Evolutionary conservation across 768 basidiomycete species (phyloP).

Genomic region (Tulasnella sp.): DNA sequence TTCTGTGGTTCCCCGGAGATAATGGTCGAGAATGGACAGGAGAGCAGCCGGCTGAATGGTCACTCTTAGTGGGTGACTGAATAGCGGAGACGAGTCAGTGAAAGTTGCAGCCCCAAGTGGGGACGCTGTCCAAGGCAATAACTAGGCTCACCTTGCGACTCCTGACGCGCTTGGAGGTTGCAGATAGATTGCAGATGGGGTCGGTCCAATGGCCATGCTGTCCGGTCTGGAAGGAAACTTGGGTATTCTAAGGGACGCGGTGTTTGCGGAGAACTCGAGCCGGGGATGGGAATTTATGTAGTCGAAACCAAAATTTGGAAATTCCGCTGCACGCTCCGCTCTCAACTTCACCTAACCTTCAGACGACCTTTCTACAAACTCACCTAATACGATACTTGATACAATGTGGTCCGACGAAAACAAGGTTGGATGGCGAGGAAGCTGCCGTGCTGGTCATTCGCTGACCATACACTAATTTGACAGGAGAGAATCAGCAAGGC

Average conservation of each 20-base stretch:
- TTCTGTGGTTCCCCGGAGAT: conserved; percentile 61
- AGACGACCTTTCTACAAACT: background rate
- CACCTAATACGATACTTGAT: background rate
- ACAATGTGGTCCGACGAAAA: conserved; percentile 85
- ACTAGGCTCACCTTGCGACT: background rate
- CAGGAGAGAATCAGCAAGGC: conserved; percentile 77
- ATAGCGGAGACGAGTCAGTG: background rate
- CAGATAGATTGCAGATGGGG: conserved; percentile 15
- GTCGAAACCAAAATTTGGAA: background rate
- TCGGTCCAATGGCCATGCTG: conserved; percentile 15
- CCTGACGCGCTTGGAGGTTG: conserved; percentile 6
- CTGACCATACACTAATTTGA: background rate
- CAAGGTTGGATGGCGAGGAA: conserved; percentile 38
- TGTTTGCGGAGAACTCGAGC: background rate
- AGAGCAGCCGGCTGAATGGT: conserved; percentile 87
- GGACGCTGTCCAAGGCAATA: background rate
- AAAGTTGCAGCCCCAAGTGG: background rate
- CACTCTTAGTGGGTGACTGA: conserved; percentile 60
- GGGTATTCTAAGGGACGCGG: background rate
- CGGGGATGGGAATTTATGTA: background rate
- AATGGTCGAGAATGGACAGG: conserved; percentile 93
- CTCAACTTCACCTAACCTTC: background rate
- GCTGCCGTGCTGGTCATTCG: background rate
- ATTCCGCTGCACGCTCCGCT: background rate
- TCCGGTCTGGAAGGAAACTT: background rate